phyloP scores from a whole-genome alignment of 495 filamentous ascomycete genomes.

The Penicillium arizonense region DNA sequence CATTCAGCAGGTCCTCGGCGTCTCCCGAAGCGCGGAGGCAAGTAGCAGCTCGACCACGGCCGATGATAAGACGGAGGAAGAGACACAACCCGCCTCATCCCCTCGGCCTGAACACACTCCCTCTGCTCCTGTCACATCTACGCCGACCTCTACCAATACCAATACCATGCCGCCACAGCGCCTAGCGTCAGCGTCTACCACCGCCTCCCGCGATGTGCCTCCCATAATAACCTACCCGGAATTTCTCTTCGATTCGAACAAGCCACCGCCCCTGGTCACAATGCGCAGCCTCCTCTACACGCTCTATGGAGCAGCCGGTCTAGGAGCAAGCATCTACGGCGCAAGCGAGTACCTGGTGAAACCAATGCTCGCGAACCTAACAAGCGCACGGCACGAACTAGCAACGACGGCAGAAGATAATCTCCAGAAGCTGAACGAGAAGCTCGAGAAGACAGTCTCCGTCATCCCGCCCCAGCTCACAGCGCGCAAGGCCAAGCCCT shows the following conservation, averaged over 20 bases:
- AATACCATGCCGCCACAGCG: constrained; percentile 16
- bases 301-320: constrained; percentile 69
- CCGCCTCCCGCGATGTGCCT: constrained; percentile 52
- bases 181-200: constrained; percentile 9
- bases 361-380: constrained; percentile 78
- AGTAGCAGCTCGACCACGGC: constrained; percentile 20
- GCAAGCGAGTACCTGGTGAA: constrained; percentile 75
- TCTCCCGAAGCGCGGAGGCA: constrained; percentile 38
- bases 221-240: constrained; percentile 99
- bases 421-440: constrained; percentile 66
- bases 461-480: constrained; percentile 50
- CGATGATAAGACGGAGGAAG: constrained; percentile 16
- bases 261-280: constrained; percentile 78
- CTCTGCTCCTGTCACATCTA: constrained; percentile 9
- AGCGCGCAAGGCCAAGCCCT: constrained; percentile 17
- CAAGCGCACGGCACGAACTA: constrained; percentile 78
- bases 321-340: constrained; percentile 74
- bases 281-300: constrained; percentile 71
- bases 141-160: constrained; percentile 5
- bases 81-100: constrained; percentile 14
- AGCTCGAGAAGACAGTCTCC: constrained; percentile 70
- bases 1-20: constrained; percentile 63
- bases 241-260: constrained; percentile 66
- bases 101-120: constrained; percentile 14
- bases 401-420: constrained; percentile 62